Base-by-base conservation (phyloP, 2,329 filamentous ascomycete genomes). In the Paradendryphiella salina region DNA sequence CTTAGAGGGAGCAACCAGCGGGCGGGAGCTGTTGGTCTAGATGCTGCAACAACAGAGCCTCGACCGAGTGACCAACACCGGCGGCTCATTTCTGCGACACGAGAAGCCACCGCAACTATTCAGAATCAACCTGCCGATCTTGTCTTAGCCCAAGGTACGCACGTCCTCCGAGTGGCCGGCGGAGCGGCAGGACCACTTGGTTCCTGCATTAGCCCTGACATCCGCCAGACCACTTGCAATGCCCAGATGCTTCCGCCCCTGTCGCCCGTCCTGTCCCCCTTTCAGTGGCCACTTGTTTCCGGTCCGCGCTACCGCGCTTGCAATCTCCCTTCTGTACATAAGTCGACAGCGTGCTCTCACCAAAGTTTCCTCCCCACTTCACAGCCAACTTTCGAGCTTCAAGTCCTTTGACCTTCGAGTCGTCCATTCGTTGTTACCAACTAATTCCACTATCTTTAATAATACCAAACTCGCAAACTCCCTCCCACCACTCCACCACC, bases 351-450 rank as follows among this genome's bases (percentile, higher is more conserved):
- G 44, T 60, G 57, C 56, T 61, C 58, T 50, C 53, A 48, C 8
- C 18, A 7, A 44, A 31, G 36, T 54, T 61, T 62, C 52, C 54
- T 63, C 61, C 54, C 63, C 67, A 70, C 69, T 69, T 67, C 65
- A 68, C 67, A 67, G 63, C 63, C 64, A 67, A 68, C 59, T 63
- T 67, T 70, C 67, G 52, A 65, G 71, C 67, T 65, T 65, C 62
- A 66, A 70, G 64, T 71, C 65, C 61, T 59, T 67, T 71, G 70
- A 71, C 71, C 65, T 70, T 67, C 68, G 70, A 50, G 70, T 73
- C 70, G 71, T 73, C 71, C 71, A 73, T 62, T 73, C 71, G 67
- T 72, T 72, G 64, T 63, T 63, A 64, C 63, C 68, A 71, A 69
- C 69, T 71, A 70, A 65, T 71, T 3, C 23, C 23, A 72, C 70